Evolutionary conservation across 1,284 basidiomycete genomes (phyloP).

Genomic region (Apiotrichum akiyoshidainum): DNA sequence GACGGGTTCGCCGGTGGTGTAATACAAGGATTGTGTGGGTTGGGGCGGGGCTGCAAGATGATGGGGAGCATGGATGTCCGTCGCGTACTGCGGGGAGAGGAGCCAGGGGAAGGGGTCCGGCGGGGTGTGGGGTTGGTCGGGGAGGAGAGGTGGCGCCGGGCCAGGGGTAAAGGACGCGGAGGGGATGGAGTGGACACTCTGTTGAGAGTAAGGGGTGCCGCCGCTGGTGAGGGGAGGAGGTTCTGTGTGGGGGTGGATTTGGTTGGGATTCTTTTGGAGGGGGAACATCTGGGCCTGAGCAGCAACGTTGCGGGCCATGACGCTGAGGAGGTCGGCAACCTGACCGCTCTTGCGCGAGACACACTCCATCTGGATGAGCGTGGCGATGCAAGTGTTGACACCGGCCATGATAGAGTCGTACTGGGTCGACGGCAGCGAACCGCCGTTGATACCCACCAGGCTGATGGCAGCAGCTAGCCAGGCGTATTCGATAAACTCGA

Average conservation of each 20-base stretch:
- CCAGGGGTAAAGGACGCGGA: not conserved
- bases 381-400: constrained; percentile 65
- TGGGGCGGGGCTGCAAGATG: not conserved
- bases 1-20: not conserved
- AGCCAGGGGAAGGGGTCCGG: constrained; percentile 1
- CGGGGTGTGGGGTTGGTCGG: not conserved
- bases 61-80: not conserved
- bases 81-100: not conserved
- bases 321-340: constrained; percentile 2
- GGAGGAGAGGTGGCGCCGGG: not conserved
- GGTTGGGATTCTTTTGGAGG: not conserved
- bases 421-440: constrained; percentile 37
- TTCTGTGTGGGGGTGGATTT: not conserved
- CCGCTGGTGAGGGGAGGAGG: not conserved
- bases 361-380: constrained; percentile 57
- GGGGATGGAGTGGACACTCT: not conserved
- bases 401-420: constrained; percentile 60
- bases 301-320: constrained; percentile 5
- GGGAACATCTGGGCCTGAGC: not conserved
- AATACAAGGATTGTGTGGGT: not conserved
- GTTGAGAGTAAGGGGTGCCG: not conserved
- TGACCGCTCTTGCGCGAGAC: constrained; percentile 4
- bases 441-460: not conserved
- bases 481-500: constrained; percentile 8
- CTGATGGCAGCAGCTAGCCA: constrained; percentile 2